These are phyloP conservation scores for Peribolospora baueri DNA, from an alignment of 768 basidiomycete species.

Conservation along the genomic window DNA sequence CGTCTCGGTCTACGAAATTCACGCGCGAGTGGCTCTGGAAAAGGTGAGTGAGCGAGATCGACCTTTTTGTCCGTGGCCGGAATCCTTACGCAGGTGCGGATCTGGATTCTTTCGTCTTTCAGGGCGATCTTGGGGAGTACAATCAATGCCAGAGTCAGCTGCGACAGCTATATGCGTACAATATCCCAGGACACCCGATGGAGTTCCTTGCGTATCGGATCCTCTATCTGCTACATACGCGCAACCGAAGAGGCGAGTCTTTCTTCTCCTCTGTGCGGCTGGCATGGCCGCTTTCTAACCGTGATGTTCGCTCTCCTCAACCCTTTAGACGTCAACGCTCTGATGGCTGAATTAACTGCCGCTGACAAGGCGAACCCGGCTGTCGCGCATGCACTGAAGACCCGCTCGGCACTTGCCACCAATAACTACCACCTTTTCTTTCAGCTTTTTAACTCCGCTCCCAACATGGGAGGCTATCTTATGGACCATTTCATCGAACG, in stretches of 20 bases:
- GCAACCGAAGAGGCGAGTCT: slow-evolving; percentile 69
- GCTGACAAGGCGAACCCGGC: slow-evolving; percentile 58
- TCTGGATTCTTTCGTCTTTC: not conserved
- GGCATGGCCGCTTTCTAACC: not conserved
- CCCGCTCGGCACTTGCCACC: slow-evolving; percentile 68
- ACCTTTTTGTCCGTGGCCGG: not conserved
- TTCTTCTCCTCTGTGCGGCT: not conserved
- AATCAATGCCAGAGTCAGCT: slow-evolving; percentile 90
- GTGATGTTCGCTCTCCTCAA: not conserved
- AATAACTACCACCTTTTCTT: slow-evolving; percentile 90
- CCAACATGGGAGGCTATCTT: slow-evolving; percentile 95
- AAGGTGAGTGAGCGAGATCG: slow-evolving; percentile 29
- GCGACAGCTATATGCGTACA: slow-evolving; percentile 72
- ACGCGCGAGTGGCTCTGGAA: slow-evolving; percentile 89
- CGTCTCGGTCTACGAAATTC: slow-evolving; percentile 89
- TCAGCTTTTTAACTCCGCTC: slow-evolving; percentile 48
- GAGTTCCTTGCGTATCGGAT: slow-evolving; percentile 97
- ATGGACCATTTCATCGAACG: slow-evolving; percentile 96
- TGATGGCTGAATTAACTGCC: slow-evolving; percentile 89
- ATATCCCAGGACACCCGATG: slow-evolving; percentile 71
- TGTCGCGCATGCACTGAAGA: slow-evolving; percentile 67
- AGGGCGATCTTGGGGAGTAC: slow-evolving; percentile 97
- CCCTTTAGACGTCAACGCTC: slow-evolving; percentile 63
- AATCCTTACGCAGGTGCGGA: no score
- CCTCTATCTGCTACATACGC: slow-evolving; percentile 78